These are phyloP conservation scores for Fonsecaea monophora DNA, from an alignment of 2,329 filamentous ascomycete genomes.

Conservation along the genomic window DNA sequence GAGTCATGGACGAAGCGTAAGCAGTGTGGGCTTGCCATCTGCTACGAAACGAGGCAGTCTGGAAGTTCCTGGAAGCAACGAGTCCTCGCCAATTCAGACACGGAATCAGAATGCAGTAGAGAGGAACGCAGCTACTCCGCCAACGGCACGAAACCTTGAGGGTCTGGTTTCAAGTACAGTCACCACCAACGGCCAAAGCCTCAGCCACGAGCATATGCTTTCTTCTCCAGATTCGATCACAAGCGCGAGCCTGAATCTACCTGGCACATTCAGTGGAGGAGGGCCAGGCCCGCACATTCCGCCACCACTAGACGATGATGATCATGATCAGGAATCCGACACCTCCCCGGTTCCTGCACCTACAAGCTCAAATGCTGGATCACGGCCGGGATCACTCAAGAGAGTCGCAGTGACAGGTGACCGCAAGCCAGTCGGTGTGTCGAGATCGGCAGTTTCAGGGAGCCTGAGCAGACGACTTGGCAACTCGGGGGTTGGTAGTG, in stretches of 20 bases:
- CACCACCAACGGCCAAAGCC: slow-evolving; percentile 18
- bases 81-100: slow-evolving; percentile 51
- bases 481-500: neutral
- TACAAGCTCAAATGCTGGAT: slow-evolving; percentile 41
- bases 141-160: slow-evolving; percentile 18
- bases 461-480: slow-evolving; percentile 45
- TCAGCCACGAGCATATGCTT: slow-evolving; percentile 16
- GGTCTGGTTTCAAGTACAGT: neutral
- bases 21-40: slow-evolving; percentile 53
- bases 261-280: slow-evolving; percentile 41
- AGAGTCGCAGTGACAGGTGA: slow-evolving; percentile 54
- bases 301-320: slow-evolving; percentile 44
- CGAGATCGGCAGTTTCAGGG: slow-evolving; percentile 44
- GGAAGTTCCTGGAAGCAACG: slow-evolving; percentile 74
- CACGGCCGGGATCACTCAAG: slow-evolving; percentile 69
- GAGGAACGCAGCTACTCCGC: slow-evolving; percentile 35
- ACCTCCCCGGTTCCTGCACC: slow-evolving; percentile 21
- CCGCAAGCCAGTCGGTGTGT: slow-evolving; percentile 39
- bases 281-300: slow-evolving; percentile 43
- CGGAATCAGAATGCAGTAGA: slow-evolving; percentile 38
- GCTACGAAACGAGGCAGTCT: slow-evolving; percentile 70
- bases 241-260: slow-evolving; percentile 20
- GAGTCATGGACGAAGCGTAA: slow-evolving; percentile 45
- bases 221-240: slow-evolving; percentile 52
- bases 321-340: slow-evolving; percentile 27